Conservation (phyloP, 2,329 filamentous ascomycete species). For the Aschersonia sp. region DNA sequence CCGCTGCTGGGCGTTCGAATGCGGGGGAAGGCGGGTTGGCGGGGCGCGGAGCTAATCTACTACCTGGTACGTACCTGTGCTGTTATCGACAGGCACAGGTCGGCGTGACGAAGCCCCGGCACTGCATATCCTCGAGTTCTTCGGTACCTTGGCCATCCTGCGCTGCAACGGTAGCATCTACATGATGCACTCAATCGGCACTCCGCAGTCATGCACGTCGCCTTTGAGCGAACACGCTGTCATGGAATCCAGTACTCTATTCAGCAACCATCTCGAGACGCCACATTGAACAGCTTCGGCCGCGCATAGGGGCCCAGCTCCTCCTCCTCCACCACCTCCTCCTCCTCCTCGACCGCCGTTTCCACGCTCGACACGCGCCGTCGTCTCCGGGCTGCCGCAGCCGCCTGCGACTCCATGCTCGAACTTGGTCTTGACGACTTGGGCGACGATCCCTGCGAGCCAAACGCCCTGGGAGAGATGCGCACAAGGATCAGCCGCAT, state of each 20-base stretch:
- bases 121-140: no score
- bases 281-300: slow-evolving; percentile 1
- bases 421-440: background rate
- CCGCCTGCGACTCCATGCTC: background rate
- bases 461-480: slow-evolving; percentile 1
- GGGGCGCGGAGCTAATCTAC: no score
- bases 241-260: background rate
- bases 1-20: no score
- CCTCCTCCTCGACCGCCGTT: background rate
- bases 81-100: no score
- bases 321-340: background rate
- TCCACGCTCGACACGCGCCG: slow-evolving; percentile 1
- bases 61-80: no score
- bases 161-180: no score
- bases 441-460: background rate
- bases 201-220: background rate
- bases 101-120: no score
- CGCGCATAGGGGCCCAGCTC: background rate
- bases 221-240: background rate
- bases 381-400: background rate
- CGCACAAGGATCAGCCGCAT: slow-evolving; percentile 9
- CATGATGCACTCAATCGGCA: no score
- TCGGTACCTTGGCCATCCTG: no score
- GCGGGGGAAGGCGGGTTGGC: no score
- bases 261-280: background rate